Base-by-base conservation (phyloP, 2,329 filamentous ascomycete genomes). In the Cytospora leucostoma region DNA sequence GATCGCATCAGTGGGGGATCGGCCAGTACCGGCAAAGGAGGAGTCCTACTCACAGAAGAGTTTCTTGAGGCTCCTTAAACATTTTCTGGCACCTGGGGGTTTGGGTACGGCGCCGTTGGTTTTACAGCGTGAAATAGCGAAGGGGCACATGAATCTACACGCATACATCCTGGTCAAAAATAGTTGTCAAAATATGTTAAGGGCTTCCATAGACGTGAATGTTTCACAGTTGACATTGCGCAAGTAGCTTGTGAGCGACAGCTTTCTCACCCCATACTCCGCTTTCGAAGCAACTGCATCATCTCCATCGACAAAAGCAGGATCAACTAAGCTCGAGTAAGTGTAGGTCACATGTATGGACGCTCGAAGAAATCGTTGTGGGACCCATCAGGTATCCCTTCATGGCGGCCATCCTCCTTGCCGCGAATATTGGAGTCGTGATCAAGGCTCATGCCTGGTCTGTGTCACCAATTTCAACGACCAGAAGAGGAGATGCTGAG, bases 31-130 rank as follows among this genome's bases (percentile, higher is more conserved):
- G 56, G 55, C 15, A 49, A 64, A 19, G 56, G 57, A 15, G 64
- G 53, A 4, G 71, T 73, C 5, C 66, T 58, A 15, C 65, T 79
- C 62, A 80, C 75, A 1, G 77, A 78, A 64, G 72, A 70, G 19
- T 77, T 78, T 50, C 67, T 80, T 7, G 77, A 80, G 67, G 66
- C 62, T 19, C 53, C 64, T 32, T 65, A 57, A 58, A 19, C 21
- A 37, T 4, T 37, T 47, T 35, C 47, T 50, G 44, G 11, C 47
- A 59, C 40, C n/a, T n/a, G 62, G 35, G 35, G 15, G 19, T 40
- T 37, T 40, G 11, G 35, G 47, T n/a, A 34, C 53, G 55, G 59
- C 51, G 34, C 10, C 53, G 10, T 44, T 57, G 44, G 27, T 34
- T 19, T 65, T 5, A 37, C 33, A 38, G 50, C 21, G 56, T 60